These are phyloP conservation scores for Blastobotrys serpentis DNA, from an alignment of 1,139 yeast genomes.

Conservation along the genomic window DNA sequence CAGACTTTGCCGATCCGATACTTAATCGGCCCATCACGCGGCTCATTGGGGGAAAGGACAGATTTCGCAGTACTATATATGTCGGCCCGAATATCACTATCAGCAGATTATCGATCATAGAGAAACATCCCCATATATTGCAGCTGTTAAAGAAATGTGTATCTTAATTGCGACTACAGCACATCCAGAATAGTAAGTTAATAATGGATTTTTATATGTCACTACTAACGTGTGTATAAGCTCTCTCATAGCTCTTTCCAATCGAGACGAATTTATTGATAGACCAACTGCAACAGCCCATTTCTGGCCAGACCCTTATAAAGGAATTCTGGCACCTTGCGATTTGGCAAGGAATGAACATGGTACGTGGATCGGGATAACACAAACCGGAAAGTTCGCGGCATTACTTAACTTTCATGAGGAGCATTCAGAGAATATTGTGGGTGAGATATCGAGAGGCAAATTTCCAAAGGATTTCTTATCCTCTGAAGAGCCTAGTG, in stretches of 20 bases:
- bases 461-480: slow-evolving; percentile 62
- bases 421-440: slow-evolving; percentile 36
- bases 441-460: slow-evolving; percentile 66
- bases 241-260: slow-evolving; percentile 67
- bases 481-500: slow-evolving; percentile 35
- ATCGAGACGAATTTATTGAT: slow-evolving; percentile 78
- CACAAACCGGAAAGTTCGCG: slow-evolving; percentile 60
- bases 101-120: no score
- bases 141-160: slow-evolving; percentile 52
- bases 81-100: neutral
- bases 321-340: slow-evolving; percentile 60
- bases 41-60: neutral
- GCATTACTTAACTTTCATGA: slow-evolving; percentile 69
- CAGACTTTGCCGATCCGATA: neutral
- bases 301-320: slow-evolving; percentile 45
- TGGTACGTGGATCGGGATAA: slow-evolving; percentile 92
- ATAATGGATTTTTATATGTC: neutral
- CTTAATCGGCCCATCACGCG: neutral
- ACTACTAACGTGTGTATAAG: slow-evolving; percentile 21
- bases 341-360: slow-evolving; percentile 73
- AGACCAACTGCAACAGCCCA: slow-evolving; percentile 69
- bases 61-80: no score
- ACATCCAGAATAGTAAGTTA: slow-evolving; percentile 52
- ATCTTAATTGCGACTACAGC: slow-evolving; percentile 58
- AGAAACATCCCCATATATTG: no score